A percentile compares a stretch with the other conserved stretches of the same genome.
These are phyloP conservation scores for Apodospora peruviana DNA, from an alignment of 495 filamentous ascomycete species.

Conservation along the genomic window DNA sequence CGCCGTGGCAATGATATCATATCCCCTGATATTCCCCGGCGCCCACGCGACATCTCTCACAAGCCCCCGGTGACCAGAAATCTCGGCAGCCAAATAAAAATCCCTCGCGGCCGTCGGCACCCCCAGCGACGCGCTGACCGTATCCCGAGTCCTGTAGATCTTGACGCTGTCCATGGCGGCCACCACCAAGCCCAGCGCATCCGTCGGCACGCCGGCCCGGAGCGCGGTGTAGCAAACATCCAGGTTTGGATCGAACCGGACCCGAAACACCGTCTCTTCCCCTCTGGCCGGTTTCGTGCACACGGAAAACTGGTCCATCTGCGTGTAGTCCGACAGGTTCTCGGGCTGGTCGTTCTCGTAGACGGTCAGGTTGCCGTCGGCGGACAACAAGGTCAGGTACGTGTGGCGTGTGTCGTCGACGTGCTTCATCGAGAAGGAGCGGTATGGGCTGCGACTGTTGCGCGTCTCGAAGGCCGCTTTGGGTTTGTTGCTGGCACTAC, in stretches of 20 bases:
- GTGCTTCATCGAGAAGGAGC: conserved; percentile 77
- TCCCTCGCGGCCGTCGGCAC: conserved; percentile 47
- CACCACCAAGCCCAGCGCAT: conserved; percentile 70
- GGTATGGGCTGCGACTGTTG: conserved; percentile 38
- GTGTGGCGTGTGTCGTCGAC: conserved; percentile 60
- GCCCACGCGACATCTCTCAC: conserved; percentile 95
- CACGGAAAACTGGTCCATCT: conserved; percentile 63
- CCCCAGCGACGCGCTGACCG: conserved; percentile 45
- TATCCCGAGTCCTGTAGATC: conserved; percentile 68
- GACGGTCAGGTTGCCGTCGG: conserved; percentile 72
- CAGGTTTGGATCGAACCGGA: conserved; percentile 79
- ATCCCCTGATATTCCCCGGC: conserved; percentile 76
- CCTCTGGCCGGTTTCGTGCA: conserved; percentile 52
- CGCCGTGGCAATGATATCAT: conserved; percentile 85
- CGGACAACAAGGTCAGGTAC: conserved; percentile 76
- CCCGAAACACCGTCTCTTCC: conserved; percentile 79
- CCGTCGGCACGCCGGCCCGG: conserved; percentile 67
- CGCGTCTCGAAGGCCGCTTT: conserved; percentile 42
- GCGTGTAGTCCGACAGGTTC: conserved; percentile 67
- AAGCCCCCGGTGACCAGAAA: conserved; percentile 62
- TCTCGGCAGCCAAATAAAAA: conserved; percentile 75
- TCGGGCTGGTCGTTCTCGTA: conserved; percentile 87
- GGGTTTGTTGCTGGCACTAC: conserved; percentile 1
- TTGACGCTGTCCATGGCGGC: conserved; percentile 76
- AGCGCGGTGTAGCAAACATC: conserved; percentile 71